A percentile compares a stretch with the other conserved stretches of the same genome.
Conservation (phyloP, 2,329 filamentous ascomycete species). For the Botryotinia convoluta region DNA sequence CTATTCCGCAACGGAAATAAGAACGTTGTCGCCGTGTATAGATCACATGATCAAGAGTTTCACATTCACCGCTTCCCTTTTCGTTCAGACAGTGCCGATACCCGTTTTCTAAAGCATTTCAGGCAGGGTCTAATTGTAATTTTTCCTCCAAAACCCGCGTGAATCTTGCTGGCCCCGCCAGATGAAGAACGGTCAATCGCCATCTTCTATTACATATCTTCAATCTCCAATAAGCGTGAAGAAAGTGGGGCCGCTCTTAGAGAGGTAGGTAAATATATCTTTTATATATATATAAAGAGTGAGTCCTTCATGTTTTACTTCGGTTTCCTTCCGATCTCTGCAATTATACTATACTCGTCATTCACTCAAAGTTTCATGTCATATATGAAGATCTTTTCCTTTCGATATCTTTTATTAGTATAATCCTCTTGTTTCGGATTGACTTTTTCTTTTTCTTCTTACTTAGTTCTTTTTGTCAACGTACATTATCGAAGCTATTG, state of each 20-base stretch:
- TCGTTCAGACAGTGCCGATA: conserved; percentile 5
- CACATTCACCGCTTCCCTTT: background rate
- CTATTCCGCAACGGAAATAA: conserved; percentile 9
- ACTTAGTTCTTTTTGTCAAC: too few species aligned
- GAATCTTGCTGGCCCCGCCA: background rate
- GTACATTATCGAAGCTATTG: background rate
- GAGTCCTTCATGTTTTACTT: background rate
- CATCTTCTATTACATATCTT: conserved; percentile 6
- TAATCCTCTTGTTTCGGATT: background rate
- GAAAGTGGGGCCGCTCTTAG: background rate
- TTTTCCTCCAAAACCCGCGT: background rate
- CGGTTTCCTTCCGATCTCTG: background rate
- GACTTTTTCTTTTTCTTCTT: background rate
- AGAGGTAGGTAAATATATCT: background rate
- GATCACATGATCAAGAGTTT: background rate
- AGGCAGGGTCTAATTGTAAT: background rate
- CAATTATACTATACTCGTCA: background rate
- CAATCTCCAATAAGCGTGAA: background rate
- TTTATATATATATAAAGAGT: background rate
- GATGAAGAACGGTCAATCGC: conserved; percentile 1
- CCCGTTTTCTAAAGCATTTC: background rate
- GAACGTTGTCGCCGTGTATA: background rate
- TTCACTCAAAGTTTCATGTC: background rate
- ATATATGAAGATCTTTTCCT: background rate
- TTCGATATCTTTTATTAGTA: background rate